Base-by-base conservation (phyloP, 2,329 filamentous ascomycete genomes). In the Cordyceps pruinosa region DNA sequence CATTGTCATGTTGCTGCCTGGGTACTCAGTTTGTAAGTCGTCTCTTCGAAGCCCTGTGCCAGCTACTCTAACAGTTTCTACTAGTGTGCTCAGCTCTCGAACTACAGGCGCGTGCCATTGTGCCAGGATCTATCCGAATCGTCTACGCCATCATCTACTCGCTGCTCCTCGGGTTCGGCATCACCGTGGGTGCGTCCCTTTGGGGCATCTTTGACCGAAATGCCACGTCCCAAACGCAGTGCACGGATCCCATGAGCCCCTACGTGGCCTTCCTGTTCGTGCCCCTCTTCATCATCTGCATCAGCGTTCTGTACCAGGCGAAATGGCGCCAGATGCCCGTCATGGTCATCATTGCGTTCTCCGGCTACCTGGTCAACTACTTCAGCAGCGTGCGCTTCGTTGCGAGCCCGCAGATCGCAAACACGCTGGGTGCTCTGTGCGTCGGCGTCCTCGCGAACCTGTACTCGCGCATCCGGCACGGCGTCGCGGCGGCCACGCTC, bases 301-400 rank as follows among this genome's bases (percentile, higher is more conserved):
- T 93, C 39, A 84, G 86, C 48, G 75, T 91, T 57, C 84, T 92
- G 68, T 92, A 92, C 68, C 88, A 92, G 64, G 89, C 87, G 39
- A 90, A 90, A 69, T 90, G 84, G 82, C 88, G 84, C 63, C 89
- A 94, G 68, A 83, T 87, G 63, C 89, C 89, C 0, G 77, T 88
- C 53, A 93, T 93, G 88, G 72, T 89, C 2, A 39, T 85, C 47
- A 89, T 94, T 56, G 83, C 88, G 1, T 82, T 88, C 58, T 78
- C 81, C 0, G 89, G 89, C 3, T 93, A 91, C 67, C 72, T 89
- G 3, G 86, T 90, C 63, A 92, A 88, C 67, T 90, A 83, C 72
- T 91, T 88, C 72, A 84, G 82, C 47, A 80, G 82, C 17, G 74
- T 79, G 25, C 82, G 78, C 41, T 90, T 93, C 66, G 73, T 77